Evolutionary conservation across 106 monocot species (phyloP), one percentile per base, ranked within the genome.

Genomic region (Phalaenopsis equestris): DNA sequence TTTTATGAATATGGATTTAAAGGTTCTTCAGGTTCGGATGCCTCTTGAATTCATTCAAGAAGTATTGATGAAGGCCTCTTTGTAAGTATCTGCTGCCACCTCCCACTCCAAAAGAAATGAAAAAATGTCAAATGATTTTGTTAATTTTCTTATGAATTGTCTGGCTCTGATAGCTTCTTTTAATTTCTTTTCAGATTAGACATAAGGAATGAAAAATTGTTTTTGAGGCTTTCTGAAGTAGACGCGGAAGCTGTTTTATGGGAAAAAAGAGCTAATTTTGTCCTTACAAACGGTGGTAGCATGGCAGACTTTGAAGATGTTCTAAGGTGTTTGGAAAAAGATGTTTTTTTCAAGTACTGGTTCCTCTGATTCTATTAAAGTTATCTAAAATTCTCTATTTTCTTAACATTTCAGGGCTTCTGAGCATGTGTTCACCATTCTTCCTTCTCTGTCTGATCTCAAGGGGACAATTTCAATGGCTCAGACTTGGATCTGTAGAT

Each of bases 231-330:
- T 41, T 84, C 75, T 23, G 16, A 48, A 81, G 65, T 86, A 14
- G 67, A 85, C 17, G 19, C 21, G 81, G 81, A 58, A 49, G 90
- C 90, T 77, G 79, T 55, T 67, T 83, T 80, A 68, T 93, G 93
- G 93, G 93, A 88, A 85, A 87, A 89, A 61, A 87, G 79, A 80
- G 93, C 90, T 58, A 85, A 56, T 61, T 82, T 42, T 87, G n/a
- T 87, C 75, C 85, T 93, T 61, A 80, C 77, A 57, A 58, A 84
- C 76, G 67, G 75, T 52, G 83, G 85, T 38, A 55, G 77, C 11
- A 68, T 88, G 39, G 80, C 86, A 67, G 90, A 88, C 41, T 93
- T 90, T 84, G 88, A 90, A 75, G 74, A 83, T 75, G 48, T 87
- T 80, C 52, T 89, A 19, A 87, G 85, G 93, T 93, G 80, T 61